phyloP scores from a whole-genome alignment of 148 eudicot species.

The Nepenthes gracilis region DNA sequence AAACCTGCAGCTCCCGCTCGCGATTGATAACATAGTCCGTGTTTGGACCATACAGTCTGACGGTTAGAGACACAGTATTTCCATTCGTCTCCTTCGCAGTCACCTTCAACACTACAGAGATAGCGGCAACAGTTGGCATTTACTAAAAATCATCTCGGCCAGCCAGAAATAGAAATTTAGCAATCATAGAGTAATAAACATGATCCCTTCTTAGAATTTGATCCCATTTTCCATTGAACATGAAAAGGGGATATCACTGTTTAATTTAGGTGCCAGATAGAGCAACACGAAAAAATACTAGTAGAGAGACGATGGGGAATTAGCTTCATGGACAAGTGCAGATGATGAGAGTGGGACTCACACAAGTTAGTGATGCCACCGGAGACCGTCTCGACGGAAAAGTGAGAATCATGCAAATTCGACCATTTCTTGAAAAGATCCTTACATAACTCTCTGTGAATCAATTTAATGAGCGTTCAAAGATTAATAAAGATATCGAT shows the following conservation, averaged over 20 bases:
- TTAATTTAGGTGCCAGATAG: too few species aligned
- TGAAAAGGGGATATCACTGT: too few species aligned
- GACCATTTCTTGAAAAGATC: constrained; percentile 88
- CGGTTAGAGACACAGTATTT: constrained; percentile 35
- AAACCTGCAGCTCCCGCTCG: constrained; percentile 73
- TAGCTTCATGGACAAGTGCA: too few species aligned
- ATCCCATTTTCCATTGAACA: too few species aligned
- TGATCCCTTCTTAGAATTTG: too few species aligned
- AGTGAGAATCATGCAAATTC: constrained; percentile 45
- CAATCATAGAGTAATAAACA: too few species aligned
- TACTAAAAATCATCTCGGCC: too few species aligned
- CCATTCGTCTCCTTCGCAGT: constrained; percentile 53
- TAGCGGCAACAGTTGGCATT: not conserved
- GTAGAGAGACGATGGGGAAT: too few species aligned
- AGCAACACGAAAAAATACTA: too few species aligned
- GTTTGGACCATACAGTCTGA: constrained; percentile 92
- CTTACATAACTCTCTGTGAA: constrained; percentile 72
- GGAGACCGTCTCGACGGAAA: constrained; percentile 54
- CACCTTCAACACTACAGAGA: constrained; percentile 79
- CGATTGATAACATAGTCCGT: constrained; percentile 91
- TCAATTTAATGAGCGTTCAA: constrained; percentile 2
- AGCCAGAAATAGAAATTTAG: too few species aligned
- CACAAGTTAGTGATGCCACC: constrained; percentile 95
- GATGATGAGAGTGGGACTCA: constrained; percentile 14
- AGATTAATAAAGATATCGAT: too few species aligned